Evolutionary conservation across 257 asterid species (phyloP), one percentile per base, ranked within the genome.

Genomic region (Jaltomata sinuosa): DNA sequence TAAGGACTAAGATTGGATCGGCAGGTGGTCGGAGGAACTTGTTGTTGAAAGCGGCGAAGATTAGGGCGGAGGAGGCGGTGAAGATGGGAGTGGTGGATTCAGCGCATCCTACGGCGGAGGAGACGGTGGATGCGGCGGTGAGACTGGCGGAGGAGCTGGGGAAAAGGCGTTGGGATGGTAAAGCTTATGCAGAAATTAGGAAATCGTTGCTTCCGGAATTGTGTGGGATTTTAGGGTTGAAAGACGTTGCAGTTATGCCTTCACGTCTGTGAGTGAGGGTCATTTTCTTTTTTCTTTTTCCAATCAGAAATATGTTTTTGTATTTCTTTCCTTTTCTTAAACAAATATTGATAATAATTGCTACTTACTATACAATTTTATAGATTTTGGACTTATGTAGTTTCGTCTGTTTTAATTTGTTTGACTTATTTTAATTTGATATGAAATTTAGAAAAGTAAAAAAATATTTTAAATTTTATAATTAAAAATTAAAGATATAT

Each of bases 1-100:
- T 93, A 22, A 79, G 90, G 84, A 89, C 85, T 21, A 95, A 93
- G 84, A 36, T 92, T 12, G 90, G 91, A 9, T 86, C 90, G 3
- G 79, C 74, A 34, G 87, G 89, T 0, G 91, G 86, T 4, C 89
- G 91, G 83, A 87, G 98, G 25, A 89, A 77, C 15, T 57, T 95
- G 88, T 82, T 91, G 72, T 88, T 95, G 77, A 81, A 84, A 79
- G 91, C 97, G 21, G 57, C 88, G 86, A 93, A 93, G 91, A 59
- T 92, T 82, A 85, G 83, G 80, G 96, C 93, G 25, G 91, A 85
- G 52, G 93, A 87, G 86, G 98, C 96, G 54, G 83, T 84, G 82
- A 81, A 21, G 85, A 76, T 92, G 92, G 98, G 98, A 82, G 86
- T 95, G 2, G 92, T 95, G 0, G 96, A 95, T 50, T 90, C 92